These are phyloP conservation scores for Xylaria sp. DNA, from an alignment of 2,329 filamentous ascomycete genomes.

Conservation along the genomic window DNA sequence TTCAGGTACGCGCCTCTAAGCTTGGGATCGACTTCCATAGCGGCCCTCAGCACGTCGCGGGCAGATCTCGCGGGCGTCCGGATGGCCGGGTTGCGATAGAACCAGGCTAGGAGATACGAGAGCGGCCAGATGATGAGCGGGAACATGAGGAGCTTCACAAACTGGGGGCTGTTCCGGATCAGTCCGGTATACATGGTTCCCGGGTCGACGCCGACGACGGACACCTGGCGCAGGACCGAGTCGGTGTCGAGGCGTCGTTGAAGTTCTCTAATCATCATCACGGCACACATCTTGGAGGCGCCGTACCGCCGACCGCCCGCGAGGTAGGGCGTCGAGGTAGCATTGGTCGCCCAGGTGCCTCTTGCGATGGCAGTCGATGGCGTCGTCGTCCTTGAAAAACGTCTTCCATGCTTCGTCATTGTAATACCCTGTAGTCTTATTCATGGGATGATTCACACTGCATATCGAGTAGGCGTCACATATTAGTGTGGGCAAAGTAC, in stretches of 20 bases:
- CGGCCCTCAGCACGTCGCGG: neutral
- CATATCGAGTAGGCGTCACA: too few species aligned
- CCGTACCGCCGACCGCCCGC: constrained; percentile 38
- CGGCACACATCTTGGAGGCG: constrained; percentile 35
- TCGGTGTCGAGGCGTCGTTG: constrained; percentile 33
- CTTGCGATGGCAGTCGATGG: constrained; percentile 31
- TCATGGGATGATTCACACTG: constrained; percentile 2
- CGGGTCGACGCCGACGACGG: constrained; percentile 30
- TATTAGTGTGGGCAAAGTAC: too few species aligned
- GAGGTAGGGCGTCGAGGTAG: constrained; percentile 32
- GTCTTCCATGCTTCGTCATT: constrained; percentile 14
- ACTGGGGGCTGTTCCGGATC: neutral
- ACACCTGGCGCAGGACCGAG: constrained; percentile 29
- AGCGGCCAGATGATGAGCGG: neutral
- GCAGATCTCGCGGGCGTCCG: neutral
- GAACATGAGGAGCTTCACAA: neutral
- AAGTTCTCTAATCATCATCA: constrained; percentile 41
- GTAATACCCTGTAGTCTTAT: constrained; percentile 6
- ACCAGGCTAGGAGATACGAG: too few species aligned
- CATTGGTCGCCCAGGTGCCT: constrained; percentile 32
- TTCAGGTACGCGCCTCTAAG: constrained; percentile 13
- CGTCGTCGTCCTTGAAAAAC: constrained; percentile 5
- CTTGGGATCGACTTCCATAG: neutral
- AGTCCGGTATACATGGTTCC: constrained; percentile 10
- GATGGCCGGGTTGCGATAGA: neutral